Base-by-base conservation (phyloP, 306 rosid genomes). In the Betula pendula region DNA sequence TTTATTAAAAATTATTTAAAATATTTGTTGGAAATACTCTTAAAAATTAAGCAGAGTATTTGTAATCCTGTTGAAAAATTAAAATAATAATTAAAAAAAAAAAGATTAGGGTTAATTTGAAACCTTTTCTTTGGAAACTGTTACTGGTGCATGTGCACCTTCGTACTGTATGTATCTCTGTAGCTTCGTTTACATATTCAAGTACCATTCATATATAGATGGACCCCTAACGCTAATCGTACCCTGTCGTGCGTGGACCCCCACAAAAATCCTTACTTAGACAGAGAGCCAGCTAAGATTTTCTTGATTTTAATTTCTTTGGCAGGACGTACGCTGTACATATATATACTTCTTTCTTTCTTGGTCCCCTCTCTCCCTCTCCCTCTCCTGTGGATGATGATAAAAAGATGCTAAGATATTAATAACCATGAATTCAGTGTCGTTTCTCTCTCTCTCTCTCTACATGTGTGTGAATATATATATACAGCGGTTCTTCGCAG, bases 351-450 rank as follows among this genome's bases (percentile, higher is more conserved):
- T 51, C 14, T 75, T 60, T 75, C 45, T 31, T 49, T 49, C 68
- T 48, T 70, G 92, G 92, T 88, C 92, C 90, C 90, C 58, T 72
- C 70, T 59, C 38, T 22, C 35, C 33, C 47, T 48, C 31, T 19
- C 71, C 77, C 47, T 72, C 76, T 74, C 66, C 83, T 82, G 80
- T 27, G 68, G 56, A 76, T 82, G 84, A 44, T 45, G 2, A 60
- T 74, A 77, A 74, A 77, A 62, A 73, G 77, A 85, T 86, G 86
- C 76, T 43, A 81, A 87, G 71, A 75, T 20, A 58, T 74, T 74
- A 50, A 55, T 77, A 77, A 55, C 83, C 88, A 89, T 80, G 92
- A 84, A 87, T 87, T 91, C 89, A 81, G 96, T 86, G 90, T n/a
- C n/a, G n/a, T n/a, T n/a, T n/a, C n/a, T n/a, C n/a, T n/a, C n/a